These are phyloP conservation scores for Colletotrichum sp. DNA, from an alignment of 2,329 filamentous ascomycete species.

Conservation along the genomic window DNA sequence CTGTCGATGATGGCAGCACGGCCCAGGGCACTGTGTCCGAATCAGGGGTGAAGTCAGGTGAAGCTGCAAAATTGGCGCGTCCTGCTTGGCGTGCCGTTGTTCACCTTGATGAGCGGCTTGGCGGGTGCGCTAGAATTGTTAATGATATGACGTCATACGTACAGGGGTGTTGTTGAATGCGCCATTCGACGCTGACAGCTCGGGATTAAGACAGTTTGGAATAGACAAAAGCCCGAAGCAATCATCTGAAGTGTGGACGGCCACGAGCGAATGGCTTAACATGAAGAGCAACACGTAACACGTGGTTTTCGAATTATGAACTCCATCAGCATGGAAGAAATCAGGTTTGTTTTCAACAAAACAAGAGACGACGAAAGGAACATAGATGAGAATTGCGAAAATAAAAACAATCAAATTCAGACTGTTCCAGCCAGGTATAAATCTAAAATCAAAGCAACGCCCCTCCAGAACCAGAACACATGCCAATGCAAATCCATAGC, in stretches of 20 bases:
- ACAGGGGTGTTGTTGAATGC: background rate
- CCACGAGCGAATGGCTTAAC: background rate
- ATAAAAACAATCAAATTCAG: background rate
- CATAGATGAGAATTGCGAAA: background rate
- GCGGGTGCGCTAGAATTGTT: background rate
- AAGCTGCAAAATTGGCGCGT: background rate
- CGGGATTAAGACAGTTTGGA: background rate
- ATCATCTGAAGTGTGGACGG: background rate
- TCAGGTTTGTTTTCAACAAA: background rate
- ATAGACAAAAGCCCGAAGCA: background rate
- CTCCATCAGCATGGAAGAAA: background rate
- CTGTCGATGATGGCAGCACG: background rate
- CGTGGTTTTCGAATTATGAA: background rate
- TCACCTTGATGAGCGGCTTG: background rate
- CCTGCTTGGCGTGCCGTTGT: background rate
- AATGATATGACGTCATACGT: background rate
- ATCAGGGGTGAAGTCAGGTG: background rate
- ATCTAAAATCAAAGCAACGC: background rate
- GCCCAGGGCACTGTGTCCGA: background rate
- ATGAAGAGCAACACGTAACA: background rate
- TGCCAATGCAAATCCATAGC: background rate
- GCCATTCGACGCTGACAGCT: background rate
- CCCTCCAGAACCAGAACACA: background rate
- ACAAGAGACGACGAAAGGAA: fast-evolving
- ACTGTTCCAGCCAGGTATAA: slow-evolving; percentile 17